These are phyloP conservation scores for Glycyrrhiza uralensis DNA, from an alignment of 306 rosid genomes.

Conservation along the genomic window DNA sequence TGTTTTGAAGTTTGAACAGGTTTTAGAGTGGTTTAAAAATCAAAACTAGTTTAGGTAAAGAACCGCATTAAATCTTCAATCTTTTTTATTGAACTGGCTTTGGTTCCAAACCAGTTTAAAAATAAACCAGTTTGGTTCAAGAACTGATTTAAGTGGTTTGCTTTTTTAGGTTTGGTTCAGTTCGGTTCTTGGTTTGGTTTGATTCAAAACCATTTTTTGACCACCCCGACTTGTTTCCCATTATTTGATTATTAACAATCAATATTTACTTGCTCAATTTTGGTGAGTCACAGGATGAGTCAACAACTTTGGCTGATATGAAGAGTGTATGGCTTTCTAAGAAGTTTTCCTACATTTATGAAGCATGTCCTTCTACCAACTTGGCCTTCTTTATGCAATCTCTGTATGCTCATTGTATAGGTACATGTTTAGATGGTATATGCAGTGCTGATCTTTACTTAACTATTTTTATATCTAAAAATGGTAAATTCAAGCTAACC, in stretches of 20 bases:
- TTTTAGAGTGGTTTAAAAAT: too few species aligned
- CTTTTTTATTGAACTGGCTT: too few species aligned
- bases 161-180: background rate
- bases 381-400: constrained; percentile 89
- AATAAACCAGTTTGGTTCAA: background rate
- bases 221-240: background rate
- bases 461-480: background rate
- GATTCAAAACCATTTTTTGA: background rate
- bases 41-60: background rate
- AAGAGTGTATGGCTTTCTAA: constrained; percentile 76
- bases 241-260: constrained; percentile 1
- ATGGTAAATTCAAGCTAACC: constrained; percentile 2
- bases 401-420: constrained; percentile 69
- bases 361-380: constrained; percentile 66
- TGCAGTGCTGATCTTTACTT: background rate
- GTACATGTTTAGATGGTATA: constrained; percentile 31
- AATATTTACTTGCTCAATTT: constrained; percentile 4
- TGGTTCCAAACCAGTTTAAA: too few species aligned
- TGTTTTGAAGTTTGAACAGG: too few species aligned
- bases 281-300: constrained; percentile 48
- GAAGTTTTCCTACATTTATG: constrained; percentile 76
- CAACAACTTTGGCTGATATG: constrained; percentile 60
- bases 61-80: background rate
- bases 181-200: background rate
- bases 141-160: background rate